Percentiles rank a stretch among this genome's conserved stretches.
phyloP scores from a whole-genome alignment of 1,139 yeast genomes.

The Protomyces inouyei region DNA sequence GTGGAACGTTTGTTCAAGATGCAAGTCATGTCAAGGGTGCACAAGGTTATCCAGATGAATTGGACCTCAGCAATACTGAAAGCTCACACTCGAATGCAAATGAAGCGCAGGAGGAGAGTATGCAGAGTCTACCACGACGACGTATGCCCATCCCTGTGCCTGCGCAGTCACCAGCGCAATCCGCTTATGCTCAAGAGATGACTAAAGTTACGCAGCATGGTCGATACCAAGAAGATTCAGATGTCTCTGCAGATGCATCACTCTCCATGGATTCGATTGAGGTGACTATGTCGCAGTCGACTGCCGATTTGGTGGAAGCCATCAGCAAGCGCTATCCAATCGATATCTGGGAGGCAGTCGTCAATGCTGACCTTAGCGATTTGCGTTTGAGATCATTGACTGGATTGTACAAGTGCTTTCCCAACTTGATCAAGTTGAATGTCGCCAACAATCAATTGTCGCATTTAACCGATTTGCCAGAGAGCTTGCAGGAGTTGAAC shows the following conservation, averaged over 20 bases:
- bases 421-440: constrained; percentile 38
- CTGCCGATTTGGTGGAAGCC: constrained; percentile 4
- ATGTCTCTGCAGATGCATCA: background rate
- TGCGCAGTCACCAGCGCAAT: background rate
- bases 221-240: background rate
- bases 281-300: constrained; percentile 21
- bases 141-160: background rate
- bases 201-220: background rate
- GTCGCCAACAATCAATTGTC: constrained; percentile 39
- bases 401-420: constrained; percentile 41
- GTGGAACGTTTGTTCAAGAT: background rate
- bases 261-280: background rate
- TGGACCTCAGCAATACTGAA: constrained; percentile 5
- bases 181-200: background rate
- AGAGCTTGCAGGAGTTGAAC: constrained; percentile 35
- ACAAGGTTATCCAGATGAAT: constrained; percentile 9
- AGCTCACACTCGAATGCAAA: background rate
- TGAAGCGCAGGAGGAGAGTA: background rate
- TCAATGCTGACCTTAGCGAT: constrained; percentile 37
- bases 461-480: constrained; percentile 41
- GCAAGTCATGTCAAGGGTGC: background rate
- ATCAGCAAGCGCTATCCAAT: constrained; percentile 15
- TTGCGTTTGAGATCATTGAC: constrained; percentile 38
- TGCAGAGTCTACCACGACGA: background rate
- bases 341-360: constrained; percentile 40